A percentile compares a stretch with the other conserved stretches of the same genome.
phyloP scores from a whole-genome alignment of 208 protist species.

The Wallacemonas collosoma region DNA sequence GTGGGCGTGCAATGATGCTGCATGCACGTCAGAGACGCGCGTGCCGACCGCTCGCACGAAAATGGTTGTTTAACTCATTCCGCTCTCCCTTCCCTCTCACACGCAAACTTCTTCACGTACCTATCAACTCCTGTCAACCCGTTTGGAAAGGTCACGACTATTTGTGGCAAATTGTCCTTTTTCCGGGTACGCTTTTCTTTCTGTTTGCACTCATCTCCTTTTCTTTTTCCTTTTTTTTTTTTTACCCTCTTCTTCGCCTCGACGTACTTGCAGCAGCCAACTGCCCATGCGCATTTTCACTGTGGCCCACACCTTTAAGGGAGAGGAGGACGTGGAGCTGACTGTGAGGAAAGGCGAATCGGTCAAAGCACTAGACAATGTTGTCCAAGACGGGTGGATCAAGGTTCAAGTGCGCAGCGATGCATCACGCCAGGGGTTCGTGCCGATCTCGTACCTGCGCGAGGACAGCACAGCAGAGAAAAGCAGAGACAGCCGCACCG shows the following conservation, averaged over 20 bases:
- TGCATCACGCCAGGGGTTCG: conserved; percentile 61
- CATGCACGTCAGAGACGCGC: too few species aligned
- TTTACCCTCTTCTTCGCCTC: background rate
- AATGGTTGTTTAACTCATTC: too few species aligned
- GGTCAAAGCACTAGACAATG: conserved; percentile 43
- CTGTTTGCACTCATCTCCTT: conserved; percentile 18
- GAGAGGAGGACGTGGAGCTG: conserved; percentile 78
- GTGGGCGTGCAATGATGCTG: too few species aligned
- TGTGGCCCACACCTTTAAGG: conserved; percentile 72
- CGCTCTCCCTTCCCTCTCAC: too few species aligned
- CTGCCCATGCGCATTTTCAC: conserved; percentile 43
- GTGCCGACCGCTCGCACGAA: too few species aligned
- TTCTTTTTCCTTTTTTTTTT: conserved; percentile 19
- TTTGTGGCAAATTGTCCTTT: too few species aligned
- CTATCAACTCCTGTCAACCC: too few species aligned
- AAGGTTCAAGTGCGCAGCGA: conserved; percentile 58
- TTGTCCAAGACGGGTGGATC: conserved; percentile 79
- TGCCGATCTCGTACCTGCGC: conserved; percentile 76
- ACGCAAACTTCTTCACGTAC: too few species aligned
- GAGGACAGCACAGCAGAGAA: conserved; percentile 28
- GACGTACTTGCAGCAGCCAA: background rate
- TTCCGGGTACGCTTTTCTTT: conserved; percentile 7
- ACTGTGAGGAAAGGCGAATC: conserved; percentile 69
- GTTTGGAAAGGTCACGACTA: too few species aligned
- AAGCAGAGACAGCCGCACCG: background rate